Base-by-base conservation (phyloP, 1,284 basidiomycete species). In the Polyporus tsugae region DNA sequence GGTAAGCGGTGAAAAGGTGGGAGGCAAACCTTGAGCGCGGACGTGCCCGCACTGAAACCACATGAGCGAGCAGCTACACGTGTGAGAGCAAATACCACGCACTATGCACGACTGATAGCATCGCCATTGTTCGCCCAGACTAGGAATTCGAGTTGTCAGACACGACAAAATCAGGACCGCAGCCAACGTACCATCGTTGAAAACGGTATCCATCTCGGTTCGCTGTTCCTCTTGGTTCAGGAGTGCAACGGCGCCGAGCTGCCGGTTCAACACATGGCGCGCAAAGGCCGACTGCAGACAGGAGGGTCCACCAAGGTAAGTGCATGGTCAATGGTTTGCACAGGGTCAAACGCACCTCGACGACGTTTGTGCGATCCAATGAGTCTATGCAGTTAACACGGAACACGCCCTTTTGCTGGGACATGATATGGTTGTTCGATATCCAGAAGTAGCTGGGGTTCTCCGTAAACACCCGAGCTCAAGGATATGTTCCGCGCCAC, bases 91-190 rank as follows among this genome's bases (percentile, higher is more conserved):
- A 22, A 44, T 62, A 46, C 29, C n/a, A 85, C 91, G 78, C 77
- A 94, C 92, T 98, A 98, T 67, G 91, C 90, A 69, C 91, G 86
- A 76, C 92, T 95, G 69, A 96, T 94, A 2, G 93, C 91, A 77
- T 97, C 95, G 1, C 95, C 96, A 72, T 97, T 97, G 77, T 97
- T 97, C 2, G 97, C 97, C 97, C 97, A 99, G 29, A 96, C 92
- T 94, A 42, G 71, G 96, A 97, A 62, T 44, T 52, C 19, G 19
- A 29, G 64, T 33, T 49, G 46, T 52, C 33, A 49, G 46, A 52
- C 10, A 38, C 2, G 33, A 7, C 35, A 22, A 29, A 10, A 2
- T 46, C 29, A 49, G 10, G 36, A 89, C 88, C 70, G 88, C 84
- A 75, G 91, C 92, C 66, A 17, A 71, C 75, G 25, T 69, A 95